Base-by-base conservation (phyloP, 78 protist genomes). In the Dictyostelium discoideum region DNA sequence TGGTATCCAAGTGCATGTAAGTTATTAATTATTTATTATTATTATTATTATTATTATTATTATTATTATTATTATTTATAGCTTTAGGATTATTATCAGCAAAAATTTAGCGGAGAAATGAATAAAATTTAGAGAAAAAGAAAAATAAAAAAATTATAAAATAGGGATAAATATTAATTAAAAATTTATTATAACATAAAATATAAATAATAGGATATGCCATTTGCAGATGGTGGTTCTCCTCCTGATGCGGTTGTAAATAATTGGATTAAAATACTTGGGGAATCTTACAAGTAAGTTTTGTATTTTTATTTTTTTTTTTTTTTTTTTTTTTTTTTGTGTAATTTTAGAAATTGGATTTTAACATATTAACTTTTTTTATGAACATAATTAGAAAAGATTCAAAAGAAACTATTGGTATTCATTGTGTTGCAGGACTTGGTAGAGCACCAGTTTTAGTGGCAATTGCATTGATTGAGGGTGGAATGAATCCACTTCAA, bases 381-480 rank as follows among this genome's bases (percentile, higher is more conserved):
- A 8, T 29, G 26, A 11, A 22, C 8, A 63, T 13, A 63, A 8
- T 37, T 78, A 72, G 92, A 63, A 86, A 77, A 20, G 97, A 69
- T 69, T 16, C 46, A 44, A 84, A 90, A 18, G 95, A 82, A 84
- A 84, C 93, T 42, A 78, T 96, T 48, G 97, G 96, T 6, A 92
- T 96, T 14, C 97, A 96, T 63, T 96, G 97, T 54, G 96, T 92
- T n/a, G 96, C 96, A 13, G 97, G 97, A 24, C 96, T 96, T 32
- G 97, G 97, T 3, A 96, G 97, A 78, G 97, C 97, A 77, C 97
- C 97, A 16, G 96, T 96, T 57, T 69, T 96, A 50, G 97, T 96
- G 4, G 97, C 97, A 37, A 87, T 96, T 22, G 97, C 97, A 26
- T 79, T 96, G 11, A 96, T 96, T 46, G 97, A 96, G 37, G 67